Conservation (phyloP, 2,329 filamentous ascomycete genomes). For the Herpotrichia juniperi region DNA sequence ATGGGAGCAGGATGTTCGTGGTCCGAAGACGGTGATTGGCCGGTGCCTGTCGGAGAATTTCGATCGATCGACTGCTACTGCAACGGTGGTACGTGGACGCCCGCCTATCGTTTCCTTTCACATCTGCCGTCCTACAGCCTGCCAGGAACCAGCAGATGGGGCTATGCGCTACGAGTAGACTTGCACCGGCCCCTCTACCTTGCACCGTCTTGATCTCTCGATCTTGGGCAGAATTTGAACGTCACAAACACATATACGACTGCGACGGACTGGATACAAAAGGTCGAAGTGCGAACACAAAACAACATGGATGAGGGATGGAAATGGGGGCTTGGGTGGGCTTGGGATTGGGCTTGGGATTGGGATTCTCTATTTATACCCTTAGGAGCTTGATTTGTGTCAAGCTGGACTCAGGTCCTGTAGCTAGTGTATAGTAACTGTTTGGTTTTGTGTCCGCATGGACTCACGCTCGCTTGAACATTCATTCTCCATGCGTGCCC, state of each 20-base stretch:
- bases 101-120: background rate
- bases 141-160: too few relatives aligned
- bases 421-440: constrained; percentile 10
- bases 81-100: background rate
- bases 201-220: too few relatives aligned
- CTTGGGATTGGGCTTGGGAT: background rate
- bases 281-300: background rate
- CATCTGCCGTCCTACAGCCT: background rate
- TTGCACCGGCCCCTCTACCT: too few relatives aligned
- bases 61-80: background rate
- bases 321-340: too few relatives aligned
- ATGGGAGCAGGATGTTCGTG: background rate
- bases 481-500: too few relatives aligned
- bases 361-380: constrained; percentile 3
- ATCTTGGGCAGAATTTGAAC: too few relatives aligned
- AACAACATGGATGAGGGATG: background rate
- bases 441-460: background rate
- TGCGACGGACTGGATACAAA: background rate
- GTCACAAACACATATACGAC: background rate
- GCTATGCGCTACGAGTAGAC: too few relatives aligned
- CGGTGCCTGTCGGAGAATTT: background rate
- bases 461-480: too few relatives aligned
- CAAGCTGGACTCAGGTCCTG: background rate
- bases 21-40: background rate
- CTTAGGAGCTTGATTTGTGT: background rate